These are phyloP conservation scores for Eucalyptus paniculata DNA, from an alignment of 345 rosid species.

Conservation along the genomic window DNA sequence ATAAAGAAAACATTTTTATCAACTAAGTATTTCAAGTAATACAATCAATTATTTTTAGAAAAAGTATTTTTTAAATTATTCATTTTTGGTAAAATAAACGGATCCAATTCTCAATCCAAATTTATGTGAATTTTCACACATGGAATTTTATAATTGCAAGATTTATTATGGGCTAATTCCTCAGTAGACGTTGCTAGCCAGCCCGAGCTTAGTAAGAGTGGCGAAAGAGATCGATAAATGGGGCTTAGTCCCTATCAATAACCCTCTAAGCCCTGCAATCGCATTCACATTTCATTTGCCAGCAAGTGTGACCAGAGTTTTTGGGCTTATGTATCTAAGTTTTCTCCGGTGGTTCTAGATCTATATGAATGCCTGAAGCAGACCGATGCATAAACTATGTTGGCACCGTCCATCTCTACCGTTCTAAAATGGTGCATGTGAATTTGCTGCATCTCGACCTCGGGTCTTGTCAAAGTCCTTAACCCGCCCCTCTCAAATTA, in stretches of 20 bases:
- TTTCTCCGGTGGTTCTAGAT: not conserved
- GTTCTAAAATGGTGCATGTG: not conserved
- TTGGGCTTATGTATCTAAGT: not conserved
- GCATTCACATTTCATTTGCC: not conserved
- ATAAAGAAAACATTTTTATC: no score
- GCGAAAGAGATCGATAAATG: not conserved
- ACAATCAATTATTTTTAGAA: not conserved
- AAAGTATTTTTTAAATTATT: not conserved
- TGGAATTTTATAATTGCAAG: not conserved
- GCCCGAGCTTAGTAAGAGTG: not conserved
- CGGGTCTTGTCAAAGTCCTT: not conserved
- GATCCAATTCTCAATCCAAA: not conserved
- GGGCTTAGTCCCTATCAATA: not conserved
- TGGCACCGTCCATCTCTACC: not conserved
- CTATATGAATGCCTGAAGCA: not conserved
- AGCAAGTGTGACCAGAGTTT: not conserved
- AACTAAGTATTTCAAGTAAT: not conserved
- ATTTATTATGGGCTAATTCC: not conserved
- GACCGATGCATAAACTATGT: rapidly evolving
- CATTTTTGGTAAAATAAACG: not conserved
- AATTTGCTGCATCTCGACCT: not conserved
- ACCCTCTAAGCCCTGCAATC: not conserved
- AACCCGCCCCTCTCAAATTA: not conserved
- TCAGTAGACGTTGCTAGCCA: not conserved
- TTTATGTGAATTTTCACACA: not conserved